Conservation (phyloP, 257 asterid genomes). For the Plantago major region DNA sequence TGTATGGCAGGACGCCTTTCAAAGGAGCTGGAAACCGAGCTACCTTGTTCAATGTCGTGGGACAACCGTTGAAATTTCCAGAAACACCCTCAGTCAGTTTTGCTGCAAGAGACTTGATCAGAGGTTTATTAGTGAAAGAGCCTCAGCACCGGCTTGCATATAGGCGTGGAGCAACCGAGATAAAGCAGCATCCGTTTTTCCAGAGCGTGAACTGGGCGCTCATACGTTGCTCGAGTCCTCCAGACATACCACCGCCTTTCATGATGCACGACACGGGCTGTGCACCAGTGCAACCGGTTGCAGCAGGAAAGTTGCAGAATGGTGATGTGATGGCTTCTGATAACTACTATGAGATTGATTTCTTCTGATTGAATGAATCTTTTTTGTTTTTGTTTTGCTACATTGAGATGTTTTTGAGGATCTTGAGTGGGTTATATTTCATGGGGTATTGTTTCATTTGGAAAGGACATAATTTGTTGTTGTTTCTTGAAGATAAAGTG, state of each 20-base stretch:
- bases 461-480: background rate
- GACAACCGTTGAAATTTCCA: conserved; percentile 57
- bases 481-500: conserved; percentile 13
- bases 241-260: conserved; percentile 52
- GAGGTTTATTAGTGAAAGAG: conserved; percentile 59
- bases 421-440: background rate
- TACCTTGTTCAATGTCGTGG: conserved; percentile 61
- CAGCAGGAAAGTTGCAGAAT: conserved; percentile 26
- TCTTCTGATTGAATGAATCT: conserved; percentile 32
- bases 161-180: conserved; percentile 65
- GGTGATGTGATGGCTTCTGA: conserved; percentile 47
- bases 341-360: conserved; percentile 62
- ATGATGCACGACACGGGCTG: conserved; percentile 20
- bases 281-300: conserved; percentile 19
- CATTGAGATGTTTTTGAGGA: background rate
- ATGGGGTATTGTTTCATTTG: conserved; percentile 10
- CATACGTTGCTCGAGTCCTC: conserved; percentile 60
- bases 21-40: conserved; percentile 61
- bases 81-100: conserved; percentile 56
- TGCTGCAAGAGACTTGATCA: conserved; percentile 62
- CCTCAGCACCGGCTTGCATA: conserved; percentile 65
- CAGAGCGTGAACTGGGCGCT: conserved; percentile 65
- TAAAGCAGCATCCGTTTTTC: conserved; percentile 61
- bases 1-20: conserved; percentile 60
- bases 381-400: background rate